Evolutionary conservation across 805 yeast species (phyloP).

Genomic region (Metschnikowia santaceciliae): DNA sequence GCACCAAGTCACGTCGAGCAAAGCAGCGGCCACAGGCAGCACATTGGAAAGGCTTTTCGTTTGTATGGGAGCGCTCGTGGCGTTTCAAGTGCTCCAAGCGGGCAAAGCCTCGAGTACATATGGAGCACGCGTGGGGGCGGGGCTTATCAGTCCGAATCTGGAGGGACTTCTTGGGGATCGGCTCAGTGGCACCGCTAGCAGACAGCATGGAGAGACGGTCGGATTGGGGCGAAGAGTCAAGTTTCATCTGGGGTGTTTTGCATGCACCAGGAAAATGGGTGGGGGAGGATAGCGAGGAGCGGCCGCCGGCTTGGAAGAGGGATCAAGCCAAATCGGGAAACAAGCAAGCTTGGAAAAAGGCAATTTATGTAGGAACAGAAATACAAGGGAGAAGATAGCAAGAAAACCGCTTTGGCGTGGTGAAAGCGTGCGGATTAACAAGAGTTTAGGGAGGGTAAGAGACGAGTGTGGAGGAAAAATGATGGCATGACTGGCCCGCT

Average conservation of each 20-base stretch:
- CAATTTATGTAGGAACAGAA: not conserved
- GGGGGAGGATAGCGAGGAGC: not conserved
- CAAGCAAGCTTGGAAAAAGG: not conserved
- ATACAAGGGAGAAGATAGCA: not conserved
- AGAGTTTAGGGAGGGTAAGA: not conserved
- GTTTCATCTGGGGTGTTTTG: not conserved
- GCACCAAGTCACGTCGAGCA: slow-evolving; percentile 82
- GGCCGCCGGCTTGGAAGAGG: not conserved
- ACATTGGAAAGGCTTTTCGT: slow-evolving; percentile 82
- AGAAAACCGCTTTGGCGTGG: not conserved
- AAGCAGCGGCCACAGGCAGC: slow-evolving; percentile 95
- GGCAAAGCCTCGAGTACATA: slow-evolving; percentile 94
- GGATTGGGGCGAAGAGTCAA: not conserved
- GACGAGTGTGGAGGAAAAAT: slow-evolving; percentile 5
- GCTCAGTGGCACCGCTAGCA: slow-evolving; percentile 39
- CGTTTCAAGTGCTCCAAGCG: slow-evolving; percentile 90
- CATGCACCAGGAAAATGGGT: not conserved
- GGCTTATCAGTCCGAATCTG: slow-evolving; percentile 89
- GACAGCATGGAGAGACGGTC: slow-evolving; percentile 7
- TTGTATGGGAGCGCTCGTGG: slow-evolving; percentile 91
- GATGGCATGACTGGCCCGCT: not conserved
- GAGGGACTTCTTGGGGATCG: slow-evolving; percentile 83
- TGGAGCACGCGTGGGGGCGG: slow-evolving; percentile 83
- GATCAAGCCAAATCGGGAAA: not conserved
- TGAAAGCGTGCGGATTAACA: not conserved